These are phyloP conservation scores for Picea glauca DNA, from an alignment of 75 land plant species.

Conservation along the genomic window DNA sequence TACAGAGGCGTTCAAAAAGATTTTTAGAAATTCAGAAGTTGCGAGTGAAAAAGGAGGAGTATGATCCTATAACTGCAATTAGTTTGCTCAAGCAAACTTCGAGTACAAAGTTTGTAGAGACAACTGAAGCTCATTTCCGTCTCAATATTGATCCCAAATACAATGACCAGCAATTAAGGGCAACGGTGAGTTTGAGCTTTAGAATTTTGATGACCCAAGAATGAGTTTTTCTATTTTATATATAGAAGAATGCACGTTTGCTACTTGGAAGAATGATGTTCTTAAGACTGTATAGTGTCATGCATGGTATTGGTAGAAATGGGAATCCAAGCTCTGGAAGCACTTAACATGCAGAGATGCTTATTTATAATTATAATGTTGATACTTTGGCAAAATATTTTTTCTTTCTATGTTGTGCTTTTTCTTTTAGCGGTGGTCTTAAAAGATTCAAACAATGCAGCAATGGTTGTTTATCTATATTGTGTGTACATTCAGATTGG, in stretches of 20 bases:
- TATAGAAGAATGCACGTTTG: background rate
- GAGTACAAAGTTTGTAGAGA: slow-evolving; percentile 78
- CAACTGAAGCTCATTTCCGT: slow-evolving; percentile 92
- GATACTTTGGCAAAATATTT: background rate
- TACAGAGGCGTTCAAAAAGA: slow-evolving; percentile 87
- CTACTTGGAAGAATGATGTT: background rate
- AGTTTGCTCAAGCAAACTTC: slow-evolving; percentile 71
- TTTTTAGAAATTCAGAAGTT: slow-evolving; percentile 91
- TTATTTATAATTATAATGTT: background rate
- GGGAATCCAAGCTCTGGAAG: background rate
- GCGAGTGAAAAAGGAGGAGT: slow-evolving; percentile 81
- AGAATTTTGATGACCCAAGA: background rate
- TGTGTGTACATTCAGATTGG: background rate
- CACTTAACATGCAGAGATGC: background rate
- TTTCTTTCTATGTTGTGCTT: background rate
- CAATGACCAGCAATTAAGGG: slow-evolving; percentile 93
- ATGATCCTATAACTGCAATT: slow-evolving; percentile 71
- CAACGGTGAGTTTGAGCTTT: slow-evolving; percentile 60
- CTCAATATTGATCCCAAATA: slow-evolving; percentile 97
- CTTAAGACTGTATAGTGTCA: background rate
- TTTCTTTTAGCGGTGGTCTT: background rate
- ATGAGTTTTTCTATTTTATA: slow-evolving; percentile 2
- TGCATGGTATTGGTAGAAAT: slow-evolving; percentile 1
- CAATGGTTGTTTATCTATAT: background rate
- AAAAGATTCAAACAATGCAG: background rate